Evolutionary conservation across 1,284 basidiomycete genomes (phyloP), one percentile per base, ranked within the genome.

Genomic region (Puccinia hordei): DNA sequence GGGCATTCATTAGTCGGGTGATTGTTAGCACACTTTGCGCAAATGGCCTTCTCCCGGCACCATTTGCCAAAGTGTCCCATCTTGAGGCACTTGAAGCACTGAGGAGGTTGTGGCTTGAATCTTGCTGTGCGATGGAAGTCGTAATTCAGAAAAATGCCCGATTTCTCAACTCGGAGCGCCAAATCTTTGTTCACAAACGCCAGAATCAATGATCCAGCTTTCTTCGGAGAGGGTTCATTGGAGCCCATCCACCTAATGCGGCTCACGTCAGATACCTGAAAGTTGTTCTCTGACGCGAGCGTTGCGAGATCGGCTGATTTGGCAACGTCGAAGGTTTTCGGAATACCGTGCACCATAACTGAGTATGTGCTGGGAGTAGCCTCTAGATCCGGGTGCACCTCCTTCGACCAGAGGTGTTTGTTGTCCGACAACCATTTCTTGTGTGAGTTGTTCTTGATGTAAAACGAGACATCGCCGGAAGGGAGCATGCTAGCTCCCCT

Each of bases 81-180:
- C 38, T 41, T 41, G 6, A 41, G 12, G 38, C 38, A 41, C 22
- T 63, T 75, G 59, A 75, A 75, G 30, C 73, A 75, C 30, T 63
- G 33, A 13, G 73, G 35, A 0, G 73, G 73, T 0, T 35, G n/a
- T 17, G 44, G 41, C 12, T 59, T 63, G 53, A 59, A 75, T 24
- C 46, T 44, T 17, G 35, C 41, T n/a, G 35, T 46, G 19, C 33
- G n/a, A 38, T 59, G 55, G n/a, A 13, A 59, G 22, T 59, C 33
- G 27, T 63, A 75, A 12, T 75, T 38, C 46, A 75, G 24, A 38
- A 44, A 75, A 15, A 63, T 12, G 4, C 73, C 73, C 4, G 53
- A 55, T 17, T 59, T 6, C 59, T 55, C 22, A 38, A 73, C 38
- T 6, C 27, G 30, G 38, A 35, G 10, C 10, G 72, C 72, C 3